Conservation (phyloP, 2,329 filamentous ascomycete species). For the Fusarium penzigii region DNA sequence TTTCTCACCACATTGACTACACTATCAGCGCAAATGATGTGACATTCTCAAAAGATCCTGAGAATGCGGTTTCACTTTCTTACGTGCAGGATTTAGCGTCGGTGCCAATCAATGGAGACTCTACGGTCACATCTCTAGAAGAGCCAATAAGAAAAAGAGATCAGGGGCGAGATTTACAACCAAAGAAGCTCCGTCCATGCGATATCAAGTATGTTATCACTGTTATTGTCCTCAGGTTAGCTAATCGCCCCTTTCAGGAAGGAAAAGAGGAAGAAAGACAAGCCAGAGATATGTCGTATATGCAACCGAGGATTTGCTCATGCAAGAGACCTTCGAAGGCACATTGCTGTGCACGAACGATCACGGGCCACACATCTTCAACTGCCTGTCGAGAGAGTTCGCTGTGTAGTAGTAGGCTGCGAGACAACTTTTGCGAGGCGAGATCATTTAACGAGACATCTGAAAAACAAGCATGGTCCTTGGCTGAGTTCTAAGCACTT, state of each 20-base stretch:
- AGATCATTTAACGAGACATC: slow-evolving; percentile 11
- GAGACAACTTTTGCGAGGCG: slow-evolving; percentile 1
- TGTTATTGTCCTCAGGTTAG: fast-evolving
- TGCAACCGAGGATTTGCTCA: slow-evolving; percentile 6
- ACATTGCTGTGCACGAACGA: too few species aligned
- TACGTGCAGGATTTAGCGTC: too few species aligned
- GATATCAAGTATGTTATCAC: slow-evolving; percentile 6
- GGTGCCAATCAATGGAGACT: too few species aligned
- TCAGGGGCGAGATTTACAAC: too few species aligned
- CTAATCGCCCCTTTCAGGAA: slow-evolving; percentile 4
- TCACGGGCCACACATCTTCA: background rate
- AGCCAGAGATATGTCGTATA: slow-evolving; percentile 5
- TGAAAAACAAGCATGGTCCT: slow-evolving; percentile 9
- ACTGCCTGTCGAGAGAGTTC: slow-evolving; percentile 1
- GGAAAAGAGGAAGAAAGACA: slow-evolving; percentile 5
- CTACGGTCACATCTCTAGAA: too few species aligned
- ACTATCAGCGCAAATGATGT: too few species aligned
- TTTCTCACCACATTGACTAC: too few species aligned
- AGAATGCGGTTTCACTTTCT: too few species aligned
- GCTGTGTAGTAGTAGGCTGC: slow-evolving; percentile 2
- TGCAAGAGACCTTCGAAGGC: slow-evolving; percentile 4
- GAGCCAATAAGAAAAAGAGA: too few species aligned
- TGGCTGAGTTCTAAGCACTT: too few species aligned
- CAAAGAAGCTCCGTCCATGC: slow-evolving; percentile 8
- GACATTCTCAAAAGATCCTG: too few species aligned